Percentiles rank a stretch among this genome's conserved stretches.
Conservation (phyloP, 495 filamentous ascomycete genomes). For the Daldinia caldariorum region DNA sequence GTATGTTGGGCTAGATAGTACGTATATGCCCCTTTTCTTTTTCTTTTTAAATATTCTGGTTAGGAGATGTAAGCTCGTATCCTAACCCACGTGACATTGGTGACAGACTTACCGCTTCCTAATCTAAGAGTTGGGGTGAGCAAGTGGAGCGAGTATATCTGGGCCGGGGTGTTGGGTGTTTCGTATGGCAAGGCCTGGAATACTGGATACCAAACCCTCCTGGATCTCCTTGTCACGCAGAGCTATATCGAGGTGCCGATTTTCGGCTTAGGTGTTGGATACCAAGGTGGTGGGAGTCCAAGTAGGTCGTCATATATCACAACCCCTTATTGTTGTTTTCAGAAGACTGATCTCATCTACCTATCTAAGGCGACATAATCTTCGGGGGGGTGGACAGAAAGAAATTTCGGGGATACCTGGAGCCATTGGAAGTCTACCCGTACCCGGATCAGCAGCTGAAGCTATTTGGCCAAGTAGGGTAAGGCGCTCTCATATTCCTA, state of each 20-base stretch:
- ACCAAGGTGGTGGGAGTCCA: conserved; percentile 53
- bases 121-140: conserved; percentile 51
- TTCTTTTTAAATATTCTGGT: background rate
- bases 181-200: conserved; percentile 54
- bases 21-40: conserved; percentile 16
- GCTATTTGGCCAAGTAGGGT: conserved; percentile 49
- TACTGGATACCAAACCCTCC: conserved; percentile 70
- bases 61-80: background rate
- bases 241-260: conserved; percentile 73
- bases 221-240: conserved; percentile 68
- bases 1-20: conserved; percentile 52
- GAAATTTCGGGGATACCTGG: conserved; percentile 55
- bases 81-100: conserved; percentile 16
- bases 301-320: conserved; percentile 31
- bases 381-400: conserved; percentile 57
- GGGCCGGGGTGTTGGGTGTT: conserved; percentile 54
- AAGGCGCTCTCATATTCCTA: conserved; percentile 4
- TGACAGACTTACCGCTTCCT: conserved; percentile 40
- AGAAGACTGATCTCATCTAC: conserved; percentile 38
- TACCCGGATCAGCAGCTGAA: conserved; percentile 52
- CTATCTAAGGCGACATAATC: conserved; percentile 53
- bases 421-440: conserved; percentile 56
- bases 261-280: conserved; percentile 74
- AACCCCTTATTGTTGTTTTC: background rate
- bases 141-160: conserved; percentile 54